Evolutionary conservation across 2,329 filamentous ascomycete species (phyloP), one percentile per base, ranked within the genome.

Genomic region (Talaromyces sp.): DNA sequence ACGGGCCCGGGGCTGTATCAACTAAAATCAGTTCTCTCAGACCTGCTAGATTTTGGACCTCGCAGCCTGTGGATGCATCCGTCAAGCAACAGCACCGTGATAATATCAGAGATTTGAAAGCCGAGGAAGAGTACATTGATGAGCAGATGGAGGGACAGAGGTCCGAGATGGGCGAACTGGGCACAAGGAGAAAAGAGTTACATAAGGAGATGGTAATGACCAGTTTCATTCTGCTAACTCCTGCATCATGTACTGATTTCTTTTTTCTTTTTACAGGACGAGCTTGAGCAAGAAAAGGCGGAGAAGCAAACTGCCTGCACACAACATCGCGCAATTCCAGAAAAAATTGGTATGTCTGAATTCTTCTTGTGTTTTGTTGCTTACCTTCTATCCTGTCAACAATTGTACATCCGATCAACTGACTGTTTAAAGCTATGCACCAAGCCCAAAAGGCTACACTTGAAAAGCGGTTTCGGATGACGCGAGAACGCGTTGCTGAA

Each of bases 1-100:
- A 97, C 70, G 91, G 90, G 2, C 82, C 85, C 1, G 77, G 81
- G 43, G 90, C 88, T 13, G 84, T 83, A 43, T 90, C 90, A 1
- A 91, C 89, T 1, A 78, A 80, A 19, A 86, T 88, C 13, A 82
- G 79, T 32, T 77, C 77, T 49, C 75, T 97, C 13, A 77, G 71
- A 14, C 73, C 72, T 2, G 90, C 90, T 4, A 76, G 69, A 32
- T 83, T 82, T 65, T 97, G 94, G 86, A 91, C 86, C 0, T 85
- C 91, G 41, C 86, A 90, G 56, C 87, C 89, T 3, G 81, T 91
- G 6, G 90, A 96, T 66, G 55, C 59, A 17, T 66, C 68, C 11
- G 62, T 77, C 32, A 90, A 88, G 68, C 71, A 75, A 13, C 80
- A 85, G 47, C 69, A 94, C 14, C 77, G 84, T 54, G 77, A 77